A percentile compares a stretch with the other conserved stretches of the same genome.
These are phyloP conservation scores for Schizonepeta tenuifolia DNA, from an alignment of 257 asterid genomes.

Conservation along the genomic window DNA sequence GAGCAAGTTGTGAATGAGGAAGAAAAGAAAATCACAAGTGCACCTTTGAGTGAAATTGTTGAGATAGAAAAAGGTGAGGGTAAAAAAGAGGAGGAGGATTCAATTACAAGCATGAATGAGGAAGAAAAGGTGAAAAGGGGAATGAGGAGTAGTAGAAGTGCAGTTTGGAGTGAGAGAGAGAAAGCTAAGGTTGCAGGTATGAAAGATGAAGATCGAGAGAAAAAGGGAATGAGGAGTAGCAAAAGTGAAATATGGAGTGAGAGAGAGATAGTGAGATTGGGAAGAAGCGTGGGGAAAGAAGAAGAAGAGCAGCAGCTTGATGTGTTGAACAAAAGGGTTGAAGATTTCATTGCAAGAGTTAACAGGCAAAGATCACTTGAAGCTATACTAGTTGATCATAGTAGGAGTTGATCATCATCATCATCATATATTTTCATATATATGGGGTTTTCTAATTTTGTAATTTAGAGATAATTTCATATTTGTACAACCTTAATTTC, in stretches of 20 bases:
- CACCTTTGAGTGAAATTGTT: conserved; percentile 27
- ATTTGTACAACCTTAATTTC: conserved; percentile 1
- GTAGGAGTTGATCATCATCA: conserved; percentile 5
- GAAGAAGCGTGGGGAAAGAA: not conserved
- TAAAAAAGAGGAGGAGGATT: conserved; percentile 6
- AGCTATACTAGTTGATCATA: conserved; percentile 34
- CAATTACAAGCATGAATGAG: not conserved
- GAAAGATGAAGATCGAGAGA: conserved; percentile 1
- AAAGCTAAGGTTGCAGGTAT: not conserved
- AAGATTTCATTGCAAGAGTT: conserved; percentile 57
- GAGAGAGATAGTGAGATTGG: conserved; percentile 27
- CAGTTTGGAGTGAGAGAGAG: conserved; percentile 31
- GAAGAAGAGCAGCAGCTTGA: conserved; percentile 25
- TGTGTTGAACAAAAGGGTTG: conserved; percentile 51
- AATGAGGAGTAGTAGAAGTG: conserved; percentile 38
- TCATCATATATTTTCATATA: not conserved
- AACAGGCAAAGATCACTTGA: conserved; percentile 56
- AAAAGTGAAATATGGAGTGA: conserved; percentile 36
- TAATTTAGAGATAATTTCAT: not conserved
- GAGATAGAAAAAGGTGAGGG: not conserved
- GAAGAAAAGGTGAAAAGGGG: conserved; percentile 31
- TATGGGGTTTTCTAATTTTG: not conserved
- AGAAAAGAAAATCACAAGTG: conserved; percentile 1
- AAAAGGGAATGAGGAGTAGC: conserved; percentile 32
- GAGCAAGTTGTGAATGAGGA: conserved; percentile 2